Evolutionary conservation across 1,284 basidiomycete genomes (phyloP), one percentile per base, ranked within the genome.

Genomic region (Heterobasidion occidentale): DNA sequence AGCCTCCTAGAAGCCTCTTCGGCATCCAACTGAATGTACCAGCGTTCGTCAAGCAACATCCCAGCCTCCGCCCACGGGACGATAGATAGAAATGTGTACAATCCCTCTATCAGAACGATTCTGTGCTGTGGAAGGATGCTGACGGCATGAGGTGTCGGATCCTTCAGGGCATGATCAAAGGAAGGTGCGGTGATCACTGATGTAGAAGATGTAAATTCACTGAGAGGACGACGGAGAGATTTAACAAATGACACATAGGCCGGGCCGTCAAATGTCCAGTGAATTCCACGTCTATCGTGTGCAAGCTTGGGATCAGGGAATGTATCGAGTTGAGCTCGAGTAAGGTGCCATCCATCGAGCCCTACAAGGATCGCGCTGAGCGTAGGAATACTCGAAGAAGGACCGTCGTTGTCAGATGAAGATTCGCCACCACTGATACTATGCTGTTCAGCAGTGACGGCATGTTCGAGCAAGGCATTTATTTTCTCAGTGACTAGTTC

Each of bases 321-420:
- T 58, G 75, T 67, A 70, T 88, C 79, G 48, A 90, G 77, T 67
- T 88, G 76, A 15, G 81, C 75, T 53, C 88, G 77, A 58, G 84
- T 77, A 58, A 86, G 68, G 68, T 95, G 92, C 91, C 92, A 95
- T 12, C 92, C 93, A 66, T 95, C 92, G 56, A 93, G 76, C 6
- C 87, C 82, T 9, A 94, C 78, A 19, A 86, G 77, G 42, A 87
- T 68, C 46, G 66, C 66, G 19, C 57, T 49, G 3, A 46, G 48
- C 44, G 15, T 42, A n/a, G 35, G 27, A 36, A 8, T 33, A 17
- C 36, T 35, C 50, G n/a, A 20, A n/a, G n/a, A 19, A 51, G 50
- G 50, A 11, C 27, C 27, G 19, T 51, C 35, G 34, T 57, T 52
- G 12, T 45, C 14, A 15, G n/a, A 9, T 12, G 52, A n/a, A 36